These are phyloP conservation scores for Mycena sanguinolenta DNA, from an alignment of 768 basidiomycete genomes.

Conservation along the genomic window DNA sequence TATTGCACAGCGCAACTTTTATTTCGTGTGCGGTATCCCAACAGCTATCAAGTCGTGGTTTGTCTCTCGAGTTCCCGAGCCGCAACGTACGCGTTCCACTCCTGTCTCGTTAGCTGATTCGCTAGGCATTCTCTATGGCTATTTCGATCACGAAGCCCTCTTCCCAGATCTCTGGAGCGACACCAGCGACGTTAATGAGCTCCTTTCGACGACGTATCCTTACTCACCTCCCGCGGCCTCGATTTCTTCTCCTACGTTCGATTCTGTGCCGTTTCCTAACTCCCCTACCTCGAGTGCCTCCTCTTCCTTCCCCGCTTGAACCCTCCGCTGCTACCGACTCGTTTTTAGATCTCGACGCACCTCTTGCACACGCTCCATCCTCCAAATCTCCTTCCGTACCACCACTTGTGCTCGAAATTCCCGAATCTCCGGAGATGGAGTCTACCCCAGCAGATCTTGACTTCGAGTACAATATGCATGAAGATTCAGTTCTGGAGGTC, in stretches of 20 bases:
- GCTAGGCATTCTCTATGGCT: constrained; percentile 2
- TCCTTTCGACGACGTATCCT: too few species aligned
- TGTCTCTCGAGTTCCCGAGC: background rate
- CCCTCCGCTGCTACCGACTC: too few species aligned
- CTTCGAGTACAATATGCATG: too few species aligned
- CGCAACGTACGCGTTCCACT: constrained; percentile 16
- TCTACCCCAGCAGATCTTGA: background rate
- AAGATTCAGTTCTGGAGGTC: background rate
- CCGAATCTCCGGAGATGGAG: background rate
- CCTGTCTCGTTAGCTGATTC: constrained; percentile 17
- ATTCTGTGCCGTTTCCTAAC: too few species aligned
- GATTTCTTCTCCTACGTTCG: background rate
- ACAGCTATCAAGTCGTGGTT: constrained; percentile 28
- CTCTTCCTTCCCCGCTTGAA: too few species aligned
- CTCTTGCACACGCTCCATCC: too few species aligned
- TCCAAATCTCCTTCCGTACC: too few species aligned
- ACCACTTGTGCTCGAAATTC: background rate
- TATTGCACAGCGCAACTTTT: constrained; percentile 1
- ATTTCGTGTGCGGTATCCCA: constrained; percentile 34
- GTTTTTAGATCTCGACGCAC: too few species aligned
- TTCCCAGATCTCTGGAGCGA: constrained; percentile 19
- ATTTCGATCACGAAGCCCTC: constrained; percentile 30
- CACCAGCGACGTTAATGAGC: too few species aligned
- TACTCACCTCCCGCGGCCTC: background rate
- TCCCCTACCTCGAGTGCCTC: too few species aligned